A percentile compares a stretch with the other conserved stretches of the same genome.
These are phyloP conservation scores for Dictyophora rubrovolvata DNA, from an alignment of 768 basidiomycete species.

Conservation along the genomic window DNA sequence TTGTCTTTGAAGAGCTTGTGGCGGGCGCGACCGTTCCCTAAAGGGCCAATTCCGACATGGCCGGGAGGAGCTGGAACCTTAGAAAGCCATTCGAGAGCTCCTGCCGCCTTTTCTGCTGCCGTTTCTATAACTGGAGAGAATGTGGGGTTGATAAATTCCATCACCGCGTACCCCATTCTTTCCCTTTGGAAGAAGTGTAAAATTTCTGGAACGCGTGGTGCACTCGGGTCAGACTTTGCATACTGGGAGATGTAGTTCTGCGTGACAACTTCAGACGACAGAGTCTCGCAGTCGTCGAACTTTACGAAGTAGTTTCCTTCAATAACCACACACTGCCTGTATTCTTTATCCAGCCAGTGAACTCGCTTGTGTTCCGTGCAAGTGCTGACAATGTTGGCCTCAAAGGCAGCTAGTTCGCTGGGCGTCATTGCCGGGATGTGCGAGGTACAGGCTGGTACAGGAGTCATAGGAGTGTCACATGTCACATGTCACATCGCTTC, in stretches of 20 bases:
- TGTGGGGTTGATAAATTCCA: constrained; percentile 19
- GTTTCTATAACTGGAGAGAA: constrained; percentile 12
- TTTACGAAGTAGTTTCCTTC: constrained; percentile 18
- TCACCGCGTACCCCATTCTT: constrained; percentile 18
- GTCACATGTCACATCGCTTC: no score
- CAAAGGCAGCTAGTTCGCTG: background rate
- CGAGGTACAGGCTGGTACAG: no score
- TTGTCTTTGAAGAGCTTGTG: constrained; percentile 17
- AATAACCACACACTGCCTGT: background rate
- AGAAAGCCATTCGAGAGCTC: constrained; percentile 19
- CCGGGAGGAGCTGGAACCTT: constrained; percentile 16
- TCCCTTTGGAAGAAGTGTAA: constrained; percentile 15
- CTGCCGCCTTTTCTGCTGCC: constrained; percentile 11
- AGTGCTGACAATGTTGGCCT: background rate
- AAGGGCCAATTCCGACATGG: constrained; percentile 11
- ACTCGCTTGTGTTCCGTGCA: background rate
- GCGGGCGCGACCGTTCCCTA: constrained; percentile 15
- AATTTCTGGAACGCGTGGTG: constrained; percentile 20
- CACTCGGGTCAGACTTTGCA: constrained; percentile 6
- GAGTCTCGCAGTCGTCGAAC: constrained; percentile 14
- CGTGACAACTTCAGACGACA: constrained; percentile 15
- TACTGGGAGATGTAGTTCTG: constrained; percentile 15
- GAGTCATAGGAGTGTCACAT: no score
- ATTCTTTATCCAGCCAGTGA: background rate
- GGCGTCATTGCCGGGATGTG: background rate